phyloP scores from a whole-genome alignment of 225 moss, liverwort and hornwort species.

The Asterella californica region DNA sequence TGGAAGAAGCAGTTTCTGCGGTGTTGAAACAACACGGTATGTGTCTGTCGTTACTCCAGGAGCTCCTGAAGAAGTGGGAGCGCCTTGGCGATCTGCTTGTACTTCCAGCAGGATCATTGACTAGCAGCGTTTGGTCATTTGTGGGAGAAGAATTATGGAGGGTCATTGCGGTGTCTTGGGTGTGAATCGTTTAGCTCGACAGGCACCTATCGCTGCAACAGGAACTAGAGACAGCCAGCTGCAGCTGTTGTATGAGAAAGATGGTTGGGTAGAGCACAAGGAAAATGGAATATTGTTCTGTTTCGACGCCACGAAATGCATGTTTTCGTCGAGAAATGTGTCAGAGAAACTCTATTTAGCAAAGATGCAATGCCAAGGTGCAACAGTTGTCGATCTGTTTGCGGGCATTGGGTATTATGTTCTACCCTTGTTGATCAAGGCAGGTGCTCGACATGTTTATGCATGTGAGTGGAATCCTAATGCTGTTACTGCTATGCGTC shows the following conservation, averaged over 20 bases:
- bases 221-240: conserved; percentile 87
- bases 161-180: conserved; percentile 53
- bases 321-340: conserved; percentile 96
- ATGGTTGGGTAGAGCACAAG: conserved; percentile 77
- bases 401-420: conserved; percentile 90
- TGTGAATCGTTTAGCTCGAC: conserved; percentile 66
- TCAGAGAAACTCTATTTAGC: conserved; percentile 89
- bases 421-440: conserved; percentile 82
- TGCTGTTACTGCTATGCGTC: conserved; percentile 70
- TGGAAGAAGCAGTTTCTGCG: conserved; percentile 45
- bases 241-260: conserved; percentile 58
- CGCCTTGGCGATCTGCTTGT: conserved; percentile 81
- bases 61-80: conserved; percentile 90
- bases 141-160: conserved; percentile 66
- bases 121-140: conserved; percentile 57
- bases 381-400: conserved; percentile 79
- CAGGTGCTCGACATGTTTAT: conserved; percentile 68
- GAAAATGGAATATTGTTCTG: conserved; percentile 87
- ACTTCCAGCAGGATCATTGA: conserved; percentile 72
- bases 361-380: conserved; percentile 52
- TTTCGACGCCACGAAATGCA: conserved; percentile 88
- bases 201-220: conserved; percentile 78
- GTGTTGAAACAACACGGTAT: conserved; percentile 48
- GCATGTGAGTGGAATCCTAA: conserved; percentile 93
- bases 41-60: conserved; percentile 51